Evolutionary conservation across 805 yeast genomes (phyloP), one percentile per base, ranked within the genome.

Genomic region (Hagleromyces aurorensis): DNA sequence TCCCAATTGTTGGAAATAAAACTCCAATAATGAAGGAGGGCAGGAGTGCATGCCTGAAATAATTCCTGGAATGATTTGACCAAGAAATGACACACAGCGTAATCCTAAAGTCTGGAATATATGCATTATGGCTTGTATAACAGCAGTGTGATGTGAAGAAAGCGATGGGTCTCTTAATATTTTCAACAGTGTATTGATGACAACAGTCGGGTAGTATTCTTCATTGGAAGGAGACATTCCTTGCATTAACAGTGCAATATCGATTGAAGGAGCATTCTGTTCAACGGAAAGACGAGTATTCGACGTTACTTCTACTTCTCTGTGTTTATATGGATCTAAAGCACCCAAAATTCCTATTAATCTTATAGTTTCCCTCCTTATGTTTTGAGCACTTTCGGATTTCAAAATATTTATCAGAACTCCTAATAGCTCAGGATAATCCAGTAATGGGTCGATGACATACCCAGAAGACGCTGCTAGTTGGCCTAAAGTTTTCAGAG

Each of bases 191-290:
- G 87, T 83, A 25, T 76, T 76, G 24, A 91, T 83, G 1, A 89
- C 97, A 14, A 91, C 97, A 0, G 96, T 86, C 3, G 97, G 95
- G 46, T 83, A 87, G 46, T 87, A 91, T 44, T 89, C 96, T 33
- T 87, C 97, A 43, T 71, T 70, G 0, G 93, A 78, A 2, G 97
- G 97, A 5, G 94, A 80, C 69, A 84, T 81, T 4, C 96, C 96
- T 47, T 83, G 83, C 87, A 91, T 85, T 30, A 91, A 64, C 14
- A 91, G 62, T 5, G 89, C 84, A 41, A 89, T 81, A 46, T 91
- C 98, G 5, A 86, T 75, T 0, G 96, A 80, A 3, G 95, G 91
- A 2, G 89, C 85, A 47, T 81, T 81, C 38, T 83, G 89, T 41
- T 83, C 93, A 1, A 72, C 78, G 4, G 60, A 40, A 17, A 53